Conservation (phyloP, 495 filamentous ascomycete genomes). For the Xylaria bambusicola region DNA sequence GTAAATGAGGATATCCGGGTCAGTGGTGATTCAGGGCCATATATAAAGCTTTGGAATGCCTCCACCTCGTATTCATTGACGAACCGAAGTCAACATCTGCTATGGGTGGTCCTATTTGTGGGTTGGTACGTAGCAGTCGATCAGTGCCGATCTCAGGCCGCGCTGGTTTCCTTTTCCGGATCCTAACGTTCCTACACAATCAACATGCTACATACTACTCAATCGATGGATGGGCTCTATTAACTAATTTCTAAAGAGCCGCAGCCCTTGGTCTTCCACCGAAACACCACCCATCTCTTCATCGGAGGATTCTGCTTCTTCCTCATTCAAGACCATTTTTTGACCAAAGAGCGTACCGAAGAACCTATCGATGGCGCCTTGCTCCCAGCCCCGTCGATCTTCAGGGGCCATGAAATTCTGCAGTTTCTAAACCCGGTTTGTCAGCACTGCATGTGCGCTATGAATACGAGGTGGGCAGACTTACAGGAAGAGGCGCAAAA, state of each 20-base stretch:
- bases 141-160: constrained; percentile 7
- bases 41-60: constrained; percentile 1
- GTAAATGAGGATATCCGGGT: background rate
- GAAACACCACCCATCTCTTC: constrained; percentile 58
- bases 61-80: constrained; percentile 12
- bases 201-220: background rate
- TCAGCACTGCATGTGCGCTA: background rate
- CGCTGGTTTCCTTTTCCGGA: too few relatives aligned
- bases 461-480: background rate
- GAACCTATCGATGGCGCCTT: constrained; percentile 77
- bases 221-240: too few relatives aligned
- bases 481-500: constrained; percentile 45
- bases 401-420: constrained; percentile 98
- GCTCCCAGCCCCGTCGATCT: constrained; percentile 74
- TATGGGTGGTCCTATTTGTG: background rate
- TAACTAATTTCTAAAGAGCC: constrained; percentile 62
- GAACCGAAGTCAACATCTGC: constrained; percentile 7
- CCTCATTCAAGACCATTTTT: constrained; percentile 72
- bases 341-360: constrained; percentile 87
- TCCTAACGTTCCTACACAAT: background rate
- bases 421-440: constrained; percentile 66
- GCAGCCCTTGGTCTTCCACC: constrained; percentile 68
- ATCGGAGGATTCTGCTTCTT: constrained; percentile 54
- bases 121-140: constrained; percentile 3
- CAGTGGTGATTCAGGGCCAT: background rate